These are phyloP conservation scores for Fomitopsis schrenkii DNA, from an alignment of 1,284 basidiomycete species.

Conservation along the genomic window DNA sequence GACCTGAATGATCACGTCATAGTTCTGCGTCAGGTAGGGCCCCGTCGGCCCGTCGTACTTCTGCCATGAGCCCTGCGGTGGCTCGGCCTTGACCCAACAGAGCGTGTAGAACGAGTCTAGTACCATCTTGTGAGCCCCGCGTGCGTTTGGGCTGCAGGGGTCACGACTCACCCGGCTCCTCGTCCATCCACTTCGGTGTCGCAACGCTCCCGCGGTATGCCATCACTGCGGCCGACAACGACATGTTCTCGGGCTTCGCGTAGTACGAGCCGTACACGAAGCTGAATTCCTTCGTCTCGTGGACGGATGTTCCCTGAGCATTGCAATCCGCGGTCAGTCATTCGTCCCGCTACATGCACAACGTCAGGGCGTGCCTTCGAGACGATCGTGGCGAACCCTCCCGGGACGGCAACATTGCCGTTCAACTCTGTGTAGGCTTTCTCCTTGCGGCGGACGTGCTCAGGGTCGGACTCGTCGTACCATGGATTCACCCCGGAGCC, in stretches of 20 bases:
- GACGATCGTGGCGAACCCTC: too few relatives aligned
- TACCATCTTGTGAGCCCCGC: neutral
- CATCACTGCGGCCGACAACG: neutral
- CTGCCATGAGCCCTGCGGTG: conserved; percentile 26
- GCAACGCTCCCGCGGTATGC: neutral
- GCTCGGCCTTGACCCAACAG: conserved; percentile 40
- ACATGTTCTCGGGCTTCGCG: too few relatives aligned
- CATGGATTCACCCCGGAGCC: neutral
- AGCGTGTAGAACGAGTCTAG: conserved; percentile 39
- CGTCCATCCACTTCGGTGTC: neutral
- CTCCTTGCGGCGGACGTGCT: neutral
- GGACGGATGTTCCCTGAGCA: too few relatives aligned
- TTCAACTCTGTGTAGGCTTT: neutral
- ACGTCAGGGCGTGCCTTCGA: too few relatives aligned
- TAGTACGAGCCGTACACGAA: too few relatives aligned
- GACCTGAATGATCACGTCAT: conserved; percentile 43
- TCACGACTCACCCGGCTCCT: neutral
- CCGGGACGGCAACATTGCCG: neutral
- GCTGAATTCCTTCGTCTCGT: too few relatives aligned
- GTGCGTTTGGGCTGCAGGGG: neutral
- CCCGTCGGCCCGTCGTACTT: conserved; percentile 13
- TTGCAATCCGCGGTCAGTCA: too few relatives aligned
- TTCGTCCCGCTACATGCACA: too few relatives aligned
- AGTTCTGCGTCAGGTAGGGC: conserved; percentile 36
- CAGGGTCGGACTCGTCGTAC: neutral